Percentiles rank a stretch among this genome's conserved stretches.
Evolutionary conservation across 2,329 filamentous ascomycete genomes (phyloP).

Genomic region (Periconia sp.): DNA sequence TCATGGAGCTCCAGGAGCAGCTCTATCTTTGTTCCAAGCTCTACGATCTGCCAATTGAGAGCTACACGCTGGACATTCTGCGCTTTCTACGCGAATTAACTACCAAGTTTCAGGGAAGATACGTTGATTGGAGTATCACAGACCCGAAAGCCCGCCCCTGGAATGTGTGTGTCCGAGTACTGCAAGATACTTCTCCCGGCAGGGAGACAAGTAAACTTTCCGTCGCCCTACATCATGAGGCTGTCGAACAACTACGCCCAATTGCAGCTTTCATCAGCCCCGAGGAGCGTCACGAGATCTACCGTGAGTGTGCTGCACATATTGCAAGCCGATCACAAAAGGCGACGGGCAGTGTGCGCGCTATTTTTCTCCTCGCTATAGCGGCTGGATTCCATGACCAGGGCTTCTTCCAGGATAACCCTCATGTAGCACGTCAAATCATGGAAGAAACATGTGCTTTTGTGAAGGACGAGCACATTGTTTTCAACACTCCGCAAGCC

Average conservation of each 20-base stretch:
- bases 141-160: slow-evolving; percentile 51
- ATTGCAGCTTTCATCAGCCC: slow-evolving; percentile 65
- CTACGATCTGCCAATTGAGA: slow-evolving; percentile 47
- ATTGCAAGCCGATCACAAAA: slow-evolving; percentile 68
- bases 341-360: slow-evolving; percentile 75
- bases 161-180: slow-evolving; percentile 67
- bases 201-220: slow-evolving; percentile 62
- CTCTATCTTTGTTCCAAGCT: slow-evolving; percentile 73
- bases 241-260: slow-evolving; percentile 64
- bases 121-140: slow-evolving; percentile 17
- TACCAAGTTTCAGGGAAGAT: slow-evolving; percentile 22
- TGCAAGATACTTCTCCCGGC: slow-evolving; percentile 71
- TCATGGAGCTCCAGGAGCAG: slow-evolving; percentile 54
- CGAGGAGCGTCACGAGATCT: slow-evolving; percentile 67
- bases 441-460: slow-evolving; percentile 49
- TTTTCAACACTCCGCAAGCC: slow-evolving; percentile 15
- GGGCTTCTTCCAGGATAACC: slow-evolving; percentile 31
- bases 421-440: slow-evolving; percentile 34
- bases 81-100: slow-evolving; percentile 37
- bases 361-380: slow-evolving; percentile 48
- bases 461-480: slow-evolving; percentile 27
- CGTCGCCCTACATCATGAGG: slow-evolving; percentile 68
- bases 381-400: slow-evolving; percentile 18
- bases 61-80: slow-evolving; percentile 37
- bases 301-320: slow-evolving; percentile 70